Percentiles rank a stretch among this genome's conserved stretches.
Conservation (phyloP, 345 rosid genomes). For the Viola odorata region DNA sequence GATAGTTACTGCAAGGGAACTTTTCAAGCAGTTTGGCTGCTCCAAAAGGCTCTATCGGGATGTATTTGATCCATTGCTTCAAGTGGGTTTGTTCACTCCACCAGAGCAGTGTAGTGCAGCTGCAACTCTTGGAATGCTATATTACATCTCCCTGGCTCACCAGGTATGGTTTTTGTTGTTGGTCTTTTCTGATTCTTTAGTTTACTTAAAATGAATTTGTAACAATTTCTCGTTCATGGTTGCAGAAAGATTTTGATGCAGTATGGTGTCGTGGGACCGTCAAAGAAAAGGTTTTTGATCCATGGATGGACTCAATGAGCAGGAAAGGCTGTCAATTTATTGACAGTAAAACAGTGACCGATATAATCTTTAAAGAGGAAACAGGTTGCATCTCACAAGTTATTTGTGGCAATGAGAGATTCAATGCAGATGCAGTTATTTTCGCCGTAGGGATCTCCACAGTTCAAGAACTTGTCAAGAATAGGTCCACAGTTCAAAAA, state of each 20-base stretch:
- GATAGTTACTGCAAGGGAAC: slow-evolving; percentile 62
- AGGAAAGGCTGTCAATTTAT: slow-evolving; percentile 40
- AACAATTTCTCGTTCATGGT: slow-evolving; percentile 6
- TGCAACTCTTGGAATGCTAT: slow-evolving; percentile 46
- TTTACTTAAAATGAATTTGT: background rate
- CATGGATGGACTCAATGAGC: slow-evolving; percentile 43
- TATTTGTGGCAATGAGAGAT: slow-evolving; percentile 36
- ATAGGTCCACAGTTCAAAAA: no score
- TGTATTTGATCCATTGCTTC: slow-evolving; percentile 47
- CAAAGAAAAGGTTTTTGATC: slow-evolving; percentile 40
- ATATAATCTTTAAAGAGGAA: slow-evolving; percentile 32
- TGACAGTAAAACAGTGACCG: slow-evolving; percentile 29
- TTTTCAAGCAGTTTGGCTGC: slow-evolving; percentile 54
- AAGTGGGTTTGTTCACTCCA: slow-evolving; percentile 58
- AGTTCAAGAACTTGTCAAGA: slow-evolving; percentile 43
- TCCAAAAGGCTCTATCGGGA: slow-evolving; percentile 45
- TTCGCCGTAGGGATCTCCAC: slow-evolving; percentile 48
- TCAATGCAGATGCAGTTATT: slow-evolving; percentile 45
- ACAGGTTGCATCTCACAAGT: slow-evolving; percentile 42
- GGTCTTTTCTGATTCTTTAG: background rate
- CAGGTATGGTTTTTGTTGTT: slow-evolving; percentile 33
- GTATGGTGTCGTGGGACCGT: slow-evolving; percentile 42
- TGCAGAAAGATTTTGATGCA: slow-evolving; percentile 47
- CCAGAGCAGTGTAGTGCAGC: slow-evolving; percentile 66
- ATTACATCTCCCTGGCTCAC: slow-evolving; percentile 43